Base-by-base conservation (phyloP, 2,329 filamentous ascomycete species). In the Colletotrichum sp. region DNA sequence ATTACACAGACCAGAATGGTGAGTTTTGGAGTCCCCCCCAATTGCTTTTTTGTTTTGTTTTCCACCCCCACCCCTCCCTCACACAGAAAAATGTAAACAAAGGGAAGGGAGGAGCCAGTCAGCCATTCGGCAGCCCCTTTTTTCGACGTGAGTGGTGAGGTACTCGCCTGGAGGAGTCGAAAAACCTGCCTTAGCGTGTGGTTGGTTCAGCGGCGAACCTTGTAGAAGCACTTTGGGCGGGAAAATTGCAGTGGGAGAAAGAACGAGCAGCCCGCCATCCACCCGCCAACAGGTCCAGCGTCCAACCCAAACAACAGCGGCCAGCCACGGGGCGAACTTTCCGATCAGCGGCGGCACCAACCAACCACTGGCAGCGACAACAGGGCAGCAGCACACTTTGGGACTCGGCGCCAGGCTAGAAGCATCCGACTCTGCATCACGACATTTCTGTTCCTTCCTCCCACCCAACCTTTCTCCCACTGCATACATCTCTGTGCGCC, bases 1-100 rank as follows among this genome's bases (percentile, higher is more conserved):
- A 74, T 72, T 69, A 67, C 72, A 74, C 77, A 71, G 71, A 68
- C 69, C 76, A 83, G 80, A 82, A 85, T 85, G 83, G 83, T 85
- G 82, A 85, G 83, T 85, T 52, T 28, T 4, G 28, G n/a, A 24
- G 13, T 63, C 13, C 55, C 21, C 38, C n/a, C 72, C 60, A 34
- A 60, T 66, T 76, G 67, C 58, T 76, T 73, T 71, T 74, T 72
- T 71, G 34, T 63, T 69, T 69, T 67, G 61, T 48, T 57, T 43
- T 34, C 21, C 64, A 43, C 52, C 57, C 72, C 61, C 67, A 38
- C 66, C 61, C 63, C 66, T 55, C 34, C 60, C n/a, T 34, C 32
- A 12, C 28, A 60, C 7, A 60, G 57, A 60, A 57, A 38, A 65
- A 68, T 76, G 77, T 78, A 78, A 76, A 78, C 77, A 78, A 77